Base-by-base conservation (phyloP, 164 flowering plant species). In the Tetracentron sinense region DNA sequence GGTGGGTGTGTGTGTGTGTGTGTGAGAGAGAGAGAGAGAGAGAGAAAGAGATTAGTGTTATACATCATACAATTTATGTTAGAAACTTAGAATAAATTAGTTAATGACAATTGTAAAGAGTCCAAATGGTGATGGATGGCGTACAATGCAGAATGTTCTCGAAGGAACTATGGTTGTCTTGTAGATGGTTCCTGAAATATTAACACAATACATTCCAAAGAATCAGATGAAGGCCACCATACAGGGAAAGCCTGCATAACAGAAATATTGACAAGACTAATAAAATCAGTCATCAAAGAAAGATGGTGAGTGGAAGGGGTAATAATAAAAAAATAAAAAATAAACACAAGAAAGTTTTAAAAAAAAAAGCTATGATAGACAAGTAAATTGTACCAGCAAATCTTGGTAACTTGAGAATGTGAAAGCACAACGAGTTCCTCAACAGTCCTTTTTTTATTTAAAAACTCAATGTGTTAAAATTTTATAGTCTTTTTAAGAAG, bases 101-200 rank as follows among this genome's bases (percentile, higher is more conserved):
- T 33, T 4, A 33, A 31, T 33, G 61, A 31, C 10, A 15, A 19
- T 0, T 25, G 2, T 28, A 16, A 16, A 42, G 44, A 21, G 33
- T 61, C 44, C 17, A 54, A 55, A 48, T n/a, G 19, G 38, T 31
- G 5, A 42, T 51, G 25, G 66, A 47, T 59, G 42, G 72, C 92
- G n/a, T 86, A 93, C 98, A 68, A 93, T 69, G 68, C 98, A 93
- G 75, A 93, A 89, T 60, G 98, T 89, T 76, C 89, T 73, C 60
- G 92, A 90, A 56, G 98, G 98, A 73, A 89, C 81, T 61, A 93
- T 86, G 20, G 86, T 79, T 65, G 98, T 89, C 74, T 75, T 85
- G 78, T 89, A 93, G 54, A 93, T 82, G 63, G 92, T 93, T 74
- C 98, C 98, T 93, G 96, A 63, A 74, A 79, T 10, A 65, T 61